Conservation (phyloP, 768 basidiomycete genomes). For the Suillus cothurnatus region DNA sequence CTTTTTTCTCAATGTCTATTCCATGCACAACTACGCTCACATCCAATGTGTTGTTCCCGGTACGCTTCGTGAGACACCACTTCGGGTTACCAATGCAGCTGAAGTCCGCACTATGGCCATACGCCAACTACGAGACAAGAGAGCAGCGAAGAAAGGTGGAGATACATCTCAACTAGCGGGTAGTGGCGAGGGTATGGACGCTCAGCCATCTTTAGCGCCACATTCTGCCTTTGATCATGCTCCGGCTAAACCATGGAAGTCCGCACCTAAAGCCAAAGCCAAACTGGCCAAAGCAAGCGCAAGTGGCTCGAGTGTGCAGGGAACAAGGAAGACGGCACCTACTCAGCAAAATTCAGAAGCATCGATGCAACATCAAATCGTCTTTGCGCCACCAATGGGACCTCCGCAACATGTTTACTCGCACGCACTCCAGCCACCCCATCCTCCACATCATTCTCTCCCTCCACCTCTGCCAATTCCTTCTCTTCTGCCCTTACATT, state of each 20-base stretch:
- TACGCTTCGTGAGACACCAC: background rate
- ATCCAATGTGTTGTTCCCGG: background rate
- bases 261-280: background rate
- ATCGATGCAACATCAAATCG: background rate
- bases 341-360: background rate
- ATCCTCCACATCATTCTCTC: background rate
- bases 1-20: slow-evolving; percentile 17
- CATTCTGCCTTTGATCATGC: background rate
- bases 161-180: background rate
- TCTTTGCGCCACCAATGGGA: background rate
- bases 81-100: background rate
- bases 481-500: background rate
- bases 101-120: background rate
- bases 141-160: background rate
- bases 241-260: background rate
- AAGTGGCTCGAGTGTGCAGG: background rate
- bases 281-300: background rate
- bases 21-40: slow-evolving; percentile 8
- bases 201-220: background rate
- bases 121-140: slow-evolving; percentile 1
- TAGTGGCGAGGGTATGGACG: background rate
- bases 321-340: background rate
- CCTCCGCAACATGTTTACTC: background rate
- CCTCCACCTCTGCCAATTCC: background rate
- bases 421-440: background rate